Conservation (phyloP, 2,329 filamentous ascomycete species). For the Sclerotinia spermophila region DNA sequence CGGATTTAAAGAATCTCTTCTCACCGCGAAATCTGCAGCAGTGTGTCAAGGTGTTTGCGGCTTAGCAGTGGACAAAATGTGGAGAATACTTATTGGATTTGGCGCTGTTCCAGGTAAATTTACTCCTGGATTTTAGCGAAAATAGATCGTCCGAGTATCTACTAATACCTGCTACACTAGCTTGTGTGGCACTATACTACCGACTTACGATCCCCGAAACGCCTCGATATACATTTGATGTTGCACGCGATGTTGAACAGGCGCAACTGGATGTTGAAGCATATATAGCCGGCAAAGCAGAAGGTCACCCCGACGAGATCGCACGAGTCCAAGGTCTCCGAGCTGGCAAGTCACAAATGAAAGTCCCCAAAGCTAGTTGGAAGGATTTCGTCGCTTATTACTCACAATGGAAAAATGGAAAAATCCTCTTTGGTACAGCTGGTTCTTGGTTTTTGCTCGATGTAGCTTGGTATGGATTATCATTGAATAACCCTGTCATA, state of each 20-base stretch:
- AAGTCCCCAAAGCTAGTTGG: conserved; percentile 66
- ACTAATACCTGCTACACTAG: conserved; percentile 35
- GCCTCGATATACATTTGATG: conserved; percentile 83
- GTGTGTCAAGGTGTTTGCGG: conserved; percentile 62
- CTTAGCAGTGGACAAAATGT: conserved; percentile 79
- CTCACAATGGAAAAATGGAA: conserved; percentile 64
- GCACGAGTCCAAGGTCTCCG: conserved; percentile 55
- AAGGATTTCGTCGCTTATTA: conserved; percentile 70
- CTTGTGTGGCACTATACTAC: conserved; percentile 77
- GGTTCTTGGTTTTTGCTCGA: conserved; percentile 80
- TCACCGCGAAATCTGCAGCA: conserved; percentile 47
- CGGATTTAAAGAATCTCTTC: conserved; percentile 64
- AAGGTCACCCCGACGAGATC: conserved; percentile 65
- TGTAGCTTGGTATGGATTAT: conserved; percentile 55
- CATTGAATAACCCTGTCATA: conserved; percentile 71
- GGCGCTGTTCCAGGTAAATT: conserved; percentile 48
- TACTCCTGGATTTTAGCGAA: background rate
- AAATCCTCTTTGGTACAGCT: conserved; percentile 73
- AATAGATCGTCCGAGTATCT: background rate
- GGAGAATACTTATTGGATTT: conserved; percentile 71
- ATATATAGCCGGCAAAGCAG: conserved; percentile 62
- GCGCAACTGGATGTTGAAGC: conserved; percentile 68
- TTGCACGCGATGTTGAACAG: conserved; percentile 71
- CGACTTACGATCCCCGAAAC: conserved; percentile 83
- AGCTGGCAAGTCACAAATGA: conserved; percentile 46